phyloP scores from a whole-genome alignment of 2,329 filamentous ascomycete genomes.

The Stemphylium vesicarium region DNA sequence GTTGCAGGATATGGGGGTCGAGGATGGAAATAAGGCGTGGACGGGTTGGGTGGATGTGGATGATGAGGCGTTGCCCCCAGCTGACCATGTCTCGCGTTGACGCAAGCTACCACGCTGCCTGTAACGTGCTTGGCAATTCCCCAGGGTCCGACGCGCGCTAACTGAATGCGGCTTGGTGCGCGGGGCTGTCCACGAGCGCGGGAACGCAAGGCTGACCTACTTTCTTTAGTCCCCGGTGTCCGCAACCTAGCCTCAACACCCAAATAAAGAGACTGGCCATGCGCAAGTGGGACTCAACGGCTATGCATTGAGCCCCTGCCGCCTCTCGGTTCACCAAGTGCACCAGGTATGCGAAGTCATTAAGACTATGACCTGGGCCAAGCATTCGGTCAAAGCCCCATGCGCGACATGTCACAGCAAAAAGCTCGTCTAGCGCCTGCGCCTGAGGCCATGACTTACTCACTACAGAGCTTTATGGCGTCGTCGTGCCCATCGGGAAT shows the following conservation, averaged over 20 bases:
- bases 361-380: neutral
- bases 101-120: conserved; percentile 13
- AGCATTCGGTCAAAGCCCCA: no score
- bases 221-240: neutral
- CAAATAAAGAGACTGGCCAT: neutral
- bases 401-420: no score
- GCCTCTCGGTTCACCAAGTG: no score
- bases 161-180: neutral
- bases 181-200: neutral
- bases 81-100: conserved; percentile 7
- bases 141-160: neutral
- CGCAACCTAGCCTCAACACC: conserved; percentile 1
- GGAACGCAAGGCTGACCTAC: conserved; percentile 6
- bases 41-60: conserved; percentile 4
- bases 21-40: neutral
- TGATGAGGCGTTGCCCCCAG: conserved; percentile 4
- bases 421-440: no score
- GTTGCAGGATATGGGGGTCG: neutral
- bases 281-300: neutral
- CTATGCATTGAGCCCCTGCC: neutral
- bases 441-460: no score
- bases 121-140: conserved; percentile 11
- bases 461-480: no score
- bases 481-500: no score
- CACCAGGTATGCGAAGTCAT: neutral